Evolutionary conservation across 2,329 filamentous ascomycete genomes (phyloP), one percentile per base, ranked within the genome.

Genomic region (Huntiella omanensis): DNA sequence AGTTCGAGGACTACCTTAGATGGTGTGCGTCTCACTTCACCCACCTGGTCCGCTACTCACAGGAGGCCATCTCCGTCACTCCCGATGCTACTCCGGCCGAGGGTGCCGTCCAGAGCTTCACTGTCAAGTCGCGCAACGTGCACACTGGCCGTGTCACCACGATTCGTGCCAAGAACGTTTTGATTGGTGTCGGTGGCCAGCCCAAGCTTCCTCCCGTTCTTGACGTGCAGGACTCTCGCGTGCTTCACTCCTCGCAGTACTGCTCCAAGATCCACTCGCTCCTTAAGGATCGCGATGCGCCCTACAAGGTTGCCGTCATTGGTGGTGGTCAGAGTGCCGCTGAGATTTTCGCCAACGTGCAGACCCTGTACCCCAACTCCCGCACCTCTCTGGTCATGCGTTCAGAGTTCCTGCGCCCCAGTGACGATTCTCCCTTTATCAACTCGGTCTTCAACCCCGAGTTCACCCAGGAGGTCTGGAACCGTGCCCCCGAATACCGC

Each of bases 391-490:
- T 98, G 48, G 66, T 95, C 50, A 88, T 94, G 68, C 78, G 84
- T 54, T 79, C 80, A 37, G 75, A 85, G 52, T 86, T 88, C 48
- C 64, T 98, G 50, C 77, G 82, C 54, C 88, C 88, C 1, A 93
- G 85, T 57, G 88, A 98, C 58, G 91, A 96, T 60, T 94, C 85
- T 46, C 91, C 88, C 13, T 96, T 96, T 56, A 86, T 96, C 55
- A 96, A 96, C 61, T 86, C 91, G 56, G 83, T 96, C 58, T 96
- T 96, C 68, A 86, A 96, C 64, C 88, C 88, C 1, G 77, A 80
- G 33, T 81, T 79, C 50, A 77, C 93, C 28, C 82, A 93, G 59
- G 68, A 69, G 39, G 73, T 93, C 54, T 95, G 77, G 65, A 65
- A 73, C 42, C 76, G 79, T 53, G 67, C 79, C 0, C 64, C 77